Percentiles rank a stretch among this genome's conserved stretches.
These are phyloP conservation scores for Phytophthora pinifolia DNA, from an alignment of 352 stramenopile genomes.

Conservation along the genomic window DNA sequence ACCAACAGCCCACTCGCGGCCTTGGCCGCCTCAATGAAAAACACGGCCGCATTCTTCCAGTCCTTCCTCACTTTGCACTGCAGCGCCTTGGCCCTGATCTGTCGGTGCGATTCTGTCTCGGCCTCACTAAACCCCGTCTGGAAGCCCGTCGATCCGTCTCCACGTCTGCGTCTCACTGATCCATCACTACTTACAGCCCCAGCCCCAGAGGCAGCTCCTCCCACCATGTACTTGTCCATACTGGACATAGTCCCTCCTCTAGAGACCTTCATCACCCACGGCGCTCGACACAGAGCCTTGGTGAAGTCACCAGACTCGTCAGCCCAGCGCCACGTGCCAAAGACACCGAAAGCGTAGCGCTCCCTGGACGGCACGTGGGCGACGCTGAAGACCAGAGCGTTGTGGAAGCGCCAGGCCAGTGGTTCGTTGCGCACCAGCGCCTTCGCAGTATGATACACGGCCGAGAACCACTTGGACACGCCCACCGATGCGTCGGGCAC, in stretches of 20 bases:
- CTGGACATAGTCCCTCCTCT: constrained; percentile 50
- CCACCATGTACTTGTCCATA: constrained; percentile 52
- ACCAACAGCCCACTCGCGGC: constrained; percentile 38
- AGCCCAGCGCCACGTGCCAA: constrained; percentile 74
- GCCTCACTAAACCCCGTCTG: constrained; percentile 9
- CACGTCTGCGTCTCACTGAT: constrained; percentile 15
- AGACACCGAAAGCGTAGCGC: constrained; percentile 63
- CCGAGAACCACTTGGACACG: constrained; percentile 69
- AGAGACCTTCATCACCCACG: constrained; percentile 52
- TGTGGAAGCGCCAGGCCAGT: constrained; percentile 63
- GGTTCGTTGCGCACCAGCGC: constrained; percentile 61
- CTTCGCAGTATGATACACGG: constrained; percentile 71
- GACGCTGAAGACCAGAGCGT: constrained; percentile 63
- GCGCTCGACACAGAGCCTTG: constrained; percentile 44
- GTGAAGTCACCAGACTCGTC: constrained; percentile 47
- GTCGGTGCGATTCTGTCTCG: constrained; percentile 42
- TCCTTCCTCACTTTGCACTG: constrained; percentile 73
- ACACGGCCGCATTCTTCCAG: constrained; percentile 53
- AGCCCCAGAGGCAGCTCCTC: constrained; percentile 6
- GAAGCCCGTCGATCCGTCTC: constrained; percentile 7
- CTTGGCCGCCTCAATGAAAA: constrained; percentile 55
- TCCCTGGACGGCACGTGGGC: constrained; percentile 63
- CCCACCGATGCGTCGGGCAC: constrained; percentile 45
- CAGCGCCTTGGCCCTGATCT: constrained; percentile 58
- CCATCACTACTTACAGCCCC: constrained; percentile 5